Evolutionary conservation across 495 filamentous ascomycete species (phyloP), one percentile per base, ranked within the genome.

Genomic region (Talaromyces trachyspermus): DNA sequence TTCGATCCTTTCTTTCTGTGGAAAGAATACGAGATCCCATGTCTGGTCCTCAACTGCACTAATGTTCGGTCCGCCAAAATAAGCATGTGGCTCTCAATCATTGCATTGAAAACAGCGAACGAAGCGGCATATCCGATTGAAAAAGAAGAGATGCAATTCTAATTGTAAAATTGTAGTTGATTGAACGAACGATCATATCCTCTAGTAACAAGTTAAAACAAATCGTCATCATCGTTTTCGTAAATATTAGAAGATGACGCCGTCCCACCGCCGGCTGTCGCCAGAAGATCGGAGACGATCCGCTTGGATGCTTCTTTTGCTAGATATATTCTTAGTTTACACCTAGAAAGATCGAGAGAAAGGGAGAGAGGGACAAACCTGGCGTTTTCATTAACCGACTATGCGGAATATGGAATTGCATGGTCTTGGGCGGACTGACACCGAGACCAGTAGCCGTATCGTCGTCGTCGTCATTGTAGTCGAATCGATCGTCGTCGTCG

Each of bases 351-450:
- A 12, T 12, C 9, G 32, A 27, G 18, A 40, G 44, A 10, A 38
- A 9, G n/a, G 44, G 15, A 12, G 19, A 23, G n/a, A 9, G 20
- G 42, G 23, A 71, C 78, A 57, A 72, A 88, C 89, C 89, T 48
- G 92, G 92, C 19, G 92, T 99, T 55, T 92, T 89, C 68, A 99
- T 64, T 25, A 99, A 63, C 51, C 86, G 81, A 40, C 82, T 85
- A 57, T 88, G 85, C 47, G 90, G 90, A 48, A 99, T 72, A 55
- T 88, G 85, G 59, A 99, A 99, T 58, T 95, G 89, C 62, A 99
- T 95, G 20, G 92, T 99, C 68, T 95, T 95, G 0, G 92, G 92
- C 27, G 94, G 92, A 56, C 88, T 95, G 54, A 89, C 79, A 0
- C 80, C 87, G 10, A 79, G 52, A 8, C 66, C 68, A 2, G 74